phyloP scores from a whole-genome alignment of 2,329 filamentous ascomycete genomes.

The Sordariomycetes sp. region DNA sequence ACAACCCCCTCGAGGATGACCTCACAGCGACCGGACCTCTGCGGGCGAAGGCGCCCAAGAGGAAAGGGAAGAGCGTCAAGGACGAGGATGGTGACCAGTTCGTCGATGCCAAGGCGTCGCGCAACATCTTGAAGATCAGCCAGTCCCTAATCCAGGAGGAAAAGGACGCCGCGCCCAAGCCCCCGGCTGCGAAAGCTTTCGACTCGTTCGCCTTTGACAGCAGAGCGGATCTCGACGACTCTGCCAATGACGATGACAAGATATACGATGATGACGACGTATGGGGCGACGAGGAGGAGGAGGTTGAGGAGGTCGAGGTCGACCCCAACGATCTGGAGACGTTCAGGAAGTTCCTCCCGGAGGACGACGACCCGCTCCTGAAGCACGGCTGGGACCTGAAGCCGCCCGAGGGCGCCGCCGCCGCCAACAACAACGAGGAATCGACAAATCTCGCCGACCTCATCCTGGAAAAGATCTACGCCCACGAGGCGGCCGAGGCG shows the following conservation, averaged over 20 bases:
- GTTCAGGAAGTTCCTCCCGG: conserved; percentile 80
- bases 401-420: conserved; percentile 25
- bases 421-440: conserved; percentile 28
- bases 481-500: conserved; percentile 62
- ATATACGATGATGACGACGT: conserved; percentile 38
- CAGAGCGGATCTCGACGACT: conserved; percentile 45
- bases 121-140: conserved; percentile 79
- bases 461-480: conserved; percentile 88
- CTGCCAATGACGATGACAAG: conserved; percentile 33
- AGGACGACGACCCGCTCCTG: conserved; percentile 61
- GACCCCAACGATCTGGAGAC: conserved; percentile 80
- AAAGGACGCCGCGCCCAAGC: conserved; percentile 21
- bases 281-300: conserved; percentile 71
- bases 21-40: conserved; percentile 57
- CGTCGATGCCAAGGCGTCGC: conserved; percentile 77
- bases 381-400: conserved; percentile 46
- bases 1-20: conserved; percentile 88
- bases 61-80: conserved; percentile 47
- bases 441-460: conserved; percentile 79
- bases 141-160: conserved; percentile 82
- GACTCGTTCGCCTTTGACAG: conserved; percentile 65
- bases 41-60: conserved; percentile 63
- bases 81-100: conserved; percentile 55
- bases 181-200: conserved; percentile 26
- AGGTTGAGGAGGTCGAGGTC: conserved; percentile 61